Evolutionary conservation across 257 asterid species (phyloP).

Genomic region (Penstemon davidsonii): DNA sequence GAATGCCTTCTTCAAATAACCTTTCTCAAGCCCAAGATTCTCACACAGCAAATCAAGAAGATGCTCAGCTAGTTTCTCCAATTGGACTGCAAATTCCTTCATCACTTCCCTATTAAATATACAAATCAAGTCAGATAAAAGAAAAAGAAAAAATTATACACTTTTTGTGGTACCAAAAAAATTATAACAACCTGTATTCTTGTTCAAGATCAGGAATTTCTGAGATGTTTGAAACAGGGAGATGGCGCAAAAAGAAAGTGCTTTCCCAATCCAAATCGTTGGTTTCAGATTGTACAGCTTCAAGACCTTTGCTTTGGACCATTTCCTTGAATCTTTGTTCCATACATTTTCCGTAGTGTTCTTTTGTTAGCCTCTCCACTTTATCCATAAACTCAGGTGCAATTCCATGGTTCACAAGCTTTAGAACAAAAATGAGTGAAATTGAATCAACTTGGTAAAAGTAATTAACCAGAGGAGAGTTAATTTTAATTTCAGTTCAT

Average conservation of each 20-base stretch:
- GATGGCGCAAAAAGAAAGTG: slow-evolving; percentile 67
- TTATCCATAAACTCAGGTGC: slow-evolving; percentile 52
- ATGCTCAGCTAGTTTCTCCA: slow-evolving; percentile 53
- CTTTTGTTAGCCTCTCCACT: slow-evolving; percentile 55
- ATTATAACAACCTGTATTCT: slow-evolving; percentile 42
- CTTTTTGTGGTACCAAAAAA: not conserved
- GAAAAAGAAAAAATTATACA: not conserved
- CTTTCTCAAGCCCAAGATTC: slow-evolving; percentile 60
- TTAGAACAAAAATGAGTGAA: slow-evolving; percentile 1
- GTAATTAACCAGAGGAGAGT: not conserved
- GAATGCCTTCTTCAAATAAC: slow-evolving; percentile 50
- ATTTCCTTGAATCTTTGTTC: slow-evolving; percentile 54
- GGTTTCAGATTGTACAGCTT: slow-evolving; percentile 51
- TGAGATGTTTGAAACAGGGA: slow-evolving; percentile 49
- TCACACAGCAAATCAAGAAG: slow-evolving; percentile 62
- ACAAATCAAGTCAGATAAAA: not conserved
- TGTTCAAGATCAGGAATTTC: slow-evolving; percentile 56
- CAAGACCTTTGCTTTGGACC: slow-evolving; percentile 54
- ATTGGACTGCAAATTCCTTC: slow-evolving; percentile 48
- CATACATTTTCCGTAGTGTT: slow-evolving; percentile 57
- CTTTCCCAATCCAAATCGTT: slow-evolving; percentile 64
- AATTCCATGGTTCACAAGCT: slow-evolving; percentile 58
- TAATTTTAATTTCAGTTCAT: not conserved
- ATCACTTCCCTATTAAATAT: slow-evolving; percentile 37
- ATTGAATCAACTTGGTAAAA: not conserved